Evolutionary conservation across 2,329 filamentous ascomycete species (phyloP).

Genomic region (Calonectria naviculata): DNA sequence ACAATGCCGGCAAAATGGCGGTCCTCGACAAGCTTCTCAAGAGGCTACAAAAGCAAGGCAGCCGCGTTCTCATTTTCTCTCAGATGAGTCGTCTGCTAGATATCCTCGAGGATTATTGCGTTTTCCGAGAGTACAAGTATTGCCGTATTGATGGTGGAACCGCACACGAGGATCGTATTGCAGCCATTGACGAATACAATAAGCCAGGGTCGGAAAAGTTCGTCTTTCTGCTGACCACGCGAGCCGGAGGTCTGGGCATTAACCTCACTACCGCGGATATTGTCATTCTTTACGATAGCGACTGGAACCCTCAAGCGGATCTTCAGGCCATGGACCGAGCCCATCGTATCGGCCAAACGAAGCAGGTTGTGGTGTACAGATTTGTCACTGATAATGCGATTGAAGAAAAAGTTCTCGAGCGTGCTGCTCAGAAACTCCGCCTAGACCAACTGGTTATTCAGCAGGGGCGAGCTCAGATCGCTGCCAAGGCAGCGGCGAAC

Average conservation of each 20-base stretch:
- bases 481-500: conserved; percentile 89
- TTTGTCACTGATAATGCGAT: conserved; percentile 99
- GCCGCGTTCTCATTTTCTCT: conserved; percentile 97
- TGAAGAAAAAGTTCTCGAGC: conserved; percentile 96
- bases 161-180: conserved; percentile 96
- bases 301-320: conserved; percentile 99
- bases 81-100: conserved; percentile 98
- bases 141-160: conserved; percentile 98
- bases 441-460: conserved; percentile 98
- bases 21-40: conserved; percentile 92
- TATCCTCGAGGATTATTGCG: conserved; percentile 97
- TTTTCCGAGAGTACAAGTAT: conserved; percentile 94
- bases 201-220: conserved; percentile 96
- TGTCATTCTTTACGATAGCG: conserved; percentile 95
- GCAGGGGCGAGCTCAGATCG: conserved; percentile 92
- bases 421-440: conserved; percentile 95
- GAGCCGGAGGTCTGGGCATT: conserved; percentile 95
- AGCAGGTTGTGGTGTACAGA: conserved; percentile 95
- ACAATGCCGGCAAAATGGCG: conserved; percentile 97
- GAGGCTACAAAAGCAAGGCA: conserved; percentile 86
- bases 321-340: conserved; percentile 98
- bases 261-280: conserved; percentile 96
- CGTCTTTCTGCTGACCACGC: conserved; percentile 92
- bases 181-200: conserved; percentile 98
- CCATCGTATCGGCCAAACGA: conserved; percentile 98